phyloP scores from a whole-genome alignment of 1,139 yeast genomes.

The Yamadazyma atmosphaerica region DNA sequence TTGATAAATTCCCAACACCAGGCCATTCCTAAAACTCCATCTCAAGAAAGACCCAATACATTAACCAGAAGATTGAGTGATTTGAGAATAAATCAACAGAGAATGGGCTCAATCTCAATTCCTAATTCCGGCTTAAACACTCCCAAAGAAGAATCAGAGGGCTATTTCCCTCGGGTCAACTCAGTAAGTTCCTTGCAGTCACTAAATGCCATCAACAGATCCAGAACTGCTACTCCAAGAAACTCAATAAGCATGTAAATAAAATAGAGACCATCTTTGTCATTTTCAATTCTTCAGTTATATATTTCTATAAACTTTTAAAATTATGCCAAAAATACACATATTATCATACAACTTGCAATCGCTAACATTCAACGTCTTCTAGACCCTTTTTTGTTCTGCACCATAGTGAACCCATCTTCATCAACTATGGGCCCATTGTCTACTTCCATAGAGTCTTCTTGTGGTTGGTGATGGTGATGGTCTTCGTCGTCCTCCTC shows the following conservation, averaged over 20 bases:
- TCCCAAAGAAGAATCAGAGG: conserved; percentile 34
- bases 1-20: conserved; percentile 18
- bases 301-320: background rate
- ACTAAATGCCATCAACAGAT: conserved; percentile 41
- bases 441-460: conserved; percentile 41
- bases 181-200: conserved; percentile 45
- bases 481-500: conserved; percentile 27
- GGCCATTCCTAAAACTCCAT: conserved; percentile 33
- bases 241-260: conserved; percentile 34
- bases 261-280: background rate
- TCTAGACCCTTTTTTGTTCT: conserved; percentile 45
- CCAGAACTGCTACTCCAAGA: conserved; percentile 41
- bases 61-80: conserved; percentile 51
- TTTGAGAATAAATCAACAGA: conserved; percentile 29
- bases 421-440: conserved; percentile 78
- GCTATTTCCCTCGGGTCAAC: conserved; percentile 20
- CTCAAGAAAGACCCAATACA: conserved; percentile 53
- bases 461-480: conserved; percentile 19
- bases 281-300: conserved; percentile 1
- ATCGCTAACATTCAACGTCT: conserved; percentile 3
- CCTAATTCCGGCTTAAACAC: conserved; percentile 25
- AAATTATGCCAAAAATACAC: background rate
- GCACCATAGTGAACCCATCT: conserved; percentile 90
- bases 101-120: conserved; percentile 24
- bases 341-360: background rate